Evolutionary conservation across 805 yeast species (phyloP), one percentile per base, ranked within the genome.

Genomic region (Candida wancherniae): DNA sequence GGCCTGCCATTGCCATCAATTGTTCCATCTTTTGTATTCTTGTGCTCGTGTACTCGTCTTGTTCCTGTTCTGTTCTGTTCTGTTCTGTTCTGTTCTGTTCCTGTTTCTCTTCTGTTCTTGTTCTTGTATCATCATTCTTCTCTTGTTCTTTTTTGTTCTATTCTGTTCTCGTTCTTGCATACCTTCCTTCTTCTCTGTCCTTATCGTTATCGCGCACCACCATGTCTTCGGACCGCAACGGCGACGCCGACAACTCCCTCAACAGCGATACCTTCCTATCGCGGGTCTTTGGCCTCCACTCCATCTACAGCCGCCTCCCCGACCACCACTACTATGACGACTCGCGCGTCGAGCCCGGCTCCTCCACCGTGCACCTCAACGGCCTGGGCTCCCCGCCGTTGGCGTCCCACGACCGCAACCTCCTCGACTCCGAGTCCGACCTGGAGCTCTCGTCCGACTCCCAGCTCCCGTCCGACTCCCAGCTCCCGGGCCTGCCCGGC

Each of bases 201-300:
- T 15, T 22, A 22, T 22, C 24, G 13, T 12, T 5, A 12, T 9
- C 22, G 5, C 2, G 8, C 22, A 6, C 26, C 15, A 19, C 9
- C 11, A 30, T 30, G 33, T 19, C 33, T 20, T 7, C 15, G 4
- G 11, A 11, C 13, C 32, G n/a, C 3, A 19, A 9, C 16, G 24
- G 19, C 13, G 28, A 19, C 9, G 34, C 28, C 7, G 33, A 33
- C 11, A 10, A 24, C 7, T 28, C 23, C 18, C 34, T 24, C 6
- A 19, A 22, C 22, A 60, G 60, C 31, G 76, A 75, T 44, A 77
- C 83, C 5, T 78, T 78, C 46, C 61, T 78, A 37, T 75, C 81
- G 7, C 61, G 84, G 24, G 80, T 78, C 14, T 77, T 78, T 54
- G 84, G 83, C 4, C 55, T 66, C 22, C 62, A 64, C 33, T 64